phyloP scores from a whole-genome alignment of 1,284 basidiomycete genomes.

The Trichosporon faecale region DNA sequence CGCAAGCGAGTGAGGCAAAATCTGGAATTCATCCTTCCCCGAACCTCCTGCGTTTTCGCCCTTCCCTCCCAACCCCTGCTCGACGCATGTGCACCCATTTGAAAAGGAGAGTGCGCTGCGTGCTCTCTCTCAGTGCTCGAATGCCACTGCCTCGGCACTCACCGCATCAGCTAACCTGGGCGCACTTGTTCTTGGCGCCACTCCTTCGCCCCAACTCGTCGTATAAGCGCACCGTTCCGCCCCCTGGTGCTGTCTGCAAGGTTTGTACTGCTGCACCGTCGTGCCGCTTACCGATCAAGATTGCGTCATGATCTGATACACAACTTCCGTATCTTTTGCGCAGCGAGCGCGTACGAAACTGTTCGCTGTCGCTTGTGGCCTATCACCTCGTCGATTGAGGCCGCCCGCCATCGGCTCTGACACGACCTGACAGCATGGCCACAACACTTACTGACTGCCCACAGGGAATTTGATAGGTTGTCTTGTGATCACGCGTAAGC shows the following conservation, averaged over 20 bases:
- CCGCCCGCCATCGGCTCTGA: background rate
- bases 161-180: background rate
- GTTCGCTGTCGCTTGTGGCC: background rate
- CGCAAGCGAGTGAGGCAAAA: background rate
- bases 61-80: too few relatives aligned
- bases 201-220: background rate
- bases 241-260: too few relatives aligned
- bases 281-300: background rate
- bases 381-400: background rate
- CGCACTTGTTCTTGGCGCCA: too few relatives aligned
- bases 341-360: background rate
- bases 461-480: background rate
- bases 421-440: background rate
- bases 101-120: background rate
- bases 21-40: background rate
- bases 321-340: background rate
- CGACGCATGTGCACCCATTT: background rate
- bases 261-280: too few relatives aligned
- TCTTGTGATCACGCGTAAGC: too few relatives aligned
- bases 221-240: background rate
- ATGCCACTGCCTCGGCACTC: background rate
- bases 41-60: background rate
- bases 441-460: background rate
- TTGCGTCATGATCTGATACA: background rate
- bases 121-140: background rate